phyloP scores from a whole-genome alignment of 164 flowering plant species.

The Stephania yunnanensis region DNA sequence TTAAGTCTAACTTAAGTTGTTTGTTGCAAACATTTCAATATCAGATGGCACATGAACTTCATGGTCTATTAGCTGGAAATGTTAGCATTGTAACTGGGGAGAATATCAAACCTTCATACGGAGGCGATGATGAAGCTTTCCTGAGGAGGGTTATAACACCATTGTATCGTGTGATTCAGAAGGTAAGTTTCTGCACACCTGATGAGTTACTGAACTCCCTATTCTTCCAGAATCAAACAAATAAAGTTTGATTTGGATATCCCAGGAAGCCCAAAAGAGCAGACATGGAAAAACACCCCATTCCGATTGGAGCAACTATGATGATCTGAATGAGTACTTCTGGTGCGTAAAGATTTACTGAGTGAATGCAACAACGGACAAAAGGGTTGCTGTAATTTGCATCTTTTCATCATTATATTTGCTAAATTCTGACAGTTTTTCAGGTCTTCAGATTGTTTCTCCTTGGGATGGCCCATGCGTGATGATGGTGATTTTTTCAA shows the following conservation, averaged over 20 bases:
- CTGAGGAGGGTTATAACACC: conserved; percentile 92
- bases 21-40: conserved; percentile 1
- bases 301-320: conserved; percentile 93
- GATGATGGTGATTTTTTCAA: conserved; percentile 93
- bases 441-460: conserved; percentile 90
- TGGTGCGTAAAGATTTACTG: conserved; percentile 46
- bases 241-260: conserved; percentile 10
- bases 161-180: conserved; percentile 74
- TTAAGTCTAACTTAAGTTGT: background rate
- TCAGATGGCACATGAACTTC: conserved; percentile 99
- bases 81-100: conserved; percentile 97
- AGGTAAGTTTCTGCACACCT: conserved; percentile 38
- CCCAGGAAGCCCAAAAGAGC: conserved; percentile 76
- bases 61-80: conserved; percentile 93
- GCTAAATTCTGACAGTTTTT: conserved; percentile 9
- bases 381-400: background rate
- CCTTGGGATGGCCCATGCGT: conserved; percentile 99
- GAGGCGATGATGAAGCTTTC: conserved; percentile 98
- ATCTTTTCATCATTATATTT: background rate
- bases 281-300: conserved; percentile 75
- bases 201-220: background rate
- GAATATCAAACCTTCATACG: conserved; percentile 94
- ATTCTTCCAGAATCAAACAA: background rate
- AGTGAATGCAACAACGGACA: background rate
- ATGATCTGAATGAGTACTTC: conserved; percentile 96